These are phyloP conservation scores for Xanthoceras sorbifolium DNA, from an alignment of 345 rosid species.

Conservation along the genomic window DNA sequence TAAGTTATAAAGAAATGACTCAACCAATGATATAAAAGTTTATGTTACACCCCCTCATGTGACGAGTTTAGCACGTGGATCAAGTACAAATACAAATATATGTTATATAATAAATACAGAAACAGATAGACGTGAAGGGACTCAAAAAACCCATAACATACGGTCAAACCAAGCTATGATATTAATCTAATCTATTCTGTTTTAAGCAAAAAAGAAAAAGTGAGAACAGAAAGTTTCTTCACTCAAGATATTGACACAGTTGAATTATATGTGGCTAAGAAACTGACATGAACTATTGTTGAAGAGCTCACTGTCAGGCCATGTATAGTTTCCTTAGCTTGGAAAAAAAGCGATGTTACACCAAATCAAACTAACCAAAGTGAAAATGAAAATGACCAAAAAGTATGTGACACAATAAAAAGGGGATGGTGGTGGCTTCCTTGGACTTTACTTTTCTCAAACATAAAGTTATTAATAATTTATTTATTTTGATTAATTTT, in stretches of 20 bases:
- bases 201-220: background rate
- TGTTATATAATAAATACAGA: too few relatives aligned
- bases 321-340: constrained; percentile 40
- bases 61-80: too few relatives aligned
- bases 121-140: too few relatives aligned
- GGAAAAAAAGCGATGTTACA: constrained; percentile 42
- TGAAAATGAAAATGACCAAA: constrained; percentile 21
- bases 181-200: too few relatives aligned
- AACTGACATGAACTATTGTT: background rate
- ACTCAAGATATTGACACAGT: background rate
- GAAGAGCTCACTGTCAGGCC: background rate
- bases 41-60: too few relatives aligned
- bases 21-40: too few relatives aligned
- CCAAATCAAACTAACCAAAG: constrained; percentile 33
- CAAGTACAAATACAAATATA: too few relatives aligned
- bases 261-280: background rate
- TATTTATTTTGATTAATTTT: background rate
- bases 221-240: background rate
- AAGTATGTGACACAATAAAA: constrained; percentile 9
- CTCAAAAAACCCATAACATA: too few relatives aligned
- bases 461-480: constrained; percentile 39
- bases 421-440: constrained; percentile 22
- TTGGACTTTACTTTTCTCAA: constrained; percentile 53
- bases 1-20: too few relatives aligned
- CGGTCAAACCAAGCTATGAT: too few relatives aligned